phyloP scores from a whole-genome alignment of 2,329 filamentous ascomycete genomes.

The Claviceps purpurea region DNA sequence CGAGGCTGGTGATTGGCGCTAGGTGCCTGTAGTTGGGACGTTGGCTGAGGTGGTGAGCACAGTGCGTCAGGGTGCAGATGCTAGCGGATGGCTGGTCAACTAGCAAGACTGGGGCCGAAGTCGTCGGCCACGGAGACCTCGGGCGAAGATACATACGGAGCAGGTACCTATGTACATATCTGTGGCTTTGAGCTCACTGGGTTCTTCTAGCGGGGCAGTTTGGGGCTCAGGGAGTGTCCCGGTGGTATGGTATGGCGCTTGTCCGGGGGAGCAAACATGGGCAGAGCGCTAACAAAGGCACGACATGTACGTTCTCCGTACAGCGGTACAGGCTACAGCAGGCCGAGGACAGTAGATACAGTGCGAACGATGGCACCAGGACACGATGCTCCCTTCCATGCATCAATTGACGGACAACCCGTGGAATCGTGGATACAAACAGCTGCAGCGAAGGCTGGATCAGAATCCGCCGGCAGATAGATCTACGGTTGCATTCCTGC shows the following conservation, averaged over 20 bases:
- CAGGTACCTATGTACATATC: not conserved
- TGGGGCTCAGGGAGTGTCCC: not conserved
- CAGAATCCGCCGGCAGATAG: slow-evolving; percentile 2
- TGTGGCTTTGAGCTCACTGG: not conserved
- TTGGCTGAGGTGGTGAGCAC: not conserved
- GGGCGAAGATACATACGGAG: not conserved
- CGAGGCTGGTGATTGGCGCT: not conserved
- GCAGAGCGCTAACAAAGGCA: not conserved
- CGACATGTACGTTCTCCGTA: not conserved
- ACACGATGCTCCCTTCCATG: not conserved
- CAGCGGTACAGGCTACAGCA: too few species aligned
- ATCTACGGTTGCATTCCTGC: not conserved
- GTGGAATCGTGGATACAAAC: not conserved
- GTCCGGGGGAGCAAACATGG: not conserved
- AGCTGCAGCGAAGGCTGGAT: not conserved
- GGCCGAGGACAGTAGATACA: not conserved
- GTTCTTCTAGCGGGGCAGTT: not conserved
- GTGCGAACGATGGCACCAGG: not conserved
- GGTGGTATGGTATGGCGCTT: not conserved
- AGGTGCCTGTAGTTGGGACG: not conserved
- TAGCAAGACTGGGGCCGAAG: not conserved
- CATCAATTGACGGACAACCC: not conserved
- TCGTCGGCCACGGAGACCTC: not conserved
- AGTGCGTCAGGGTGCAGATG: not conserved
- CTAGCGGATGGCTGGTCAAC: not conserved